phyloP scores from a whole-genome alignment of 176 grass and related monocot species.

The Oryza nivara region DNA sequence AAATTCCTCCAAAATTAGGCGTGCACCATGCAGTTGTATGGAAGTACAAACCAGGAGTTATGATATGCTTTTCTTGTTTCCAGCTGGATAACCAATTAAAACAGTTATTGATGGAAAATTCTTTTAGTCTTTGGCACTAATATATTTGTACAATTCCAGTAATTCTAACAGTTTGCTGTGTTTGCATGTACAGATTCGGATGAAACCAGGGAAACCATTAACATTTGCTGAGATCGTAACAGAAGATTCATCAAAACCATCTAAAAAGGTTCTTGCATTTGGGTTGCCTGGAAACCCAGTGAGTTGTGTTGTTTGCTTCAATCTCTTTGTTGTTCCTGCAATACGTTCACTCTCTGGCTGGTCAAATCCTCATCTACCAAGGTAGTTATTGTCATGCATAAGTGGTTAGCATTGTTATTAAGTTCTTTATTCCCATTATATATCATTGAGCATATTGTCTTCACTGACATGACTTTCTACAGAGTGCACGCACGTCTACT shows the following conservation, averaged over 20 bases:
- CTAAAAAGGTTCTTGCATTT: slow-evolving; percentile 78
- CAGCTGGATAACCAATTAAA: not conserved
- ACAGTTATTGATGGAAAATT: not conserved
- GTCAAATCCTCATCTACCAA: slow-evolving; percentile 77
- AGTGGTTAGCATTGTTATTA: not conserved
- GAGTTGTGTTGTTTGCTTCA: slow-evolving; percentile 94
- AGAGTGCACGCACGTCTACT: slow-evolving; percentile 72
- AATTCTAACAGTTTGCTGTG: slow-evolving; percentile 20
- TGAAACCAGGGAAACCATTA: slow-evolving; percentile 97
- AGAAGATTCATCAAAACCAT: slow-evolving; percentile 49
- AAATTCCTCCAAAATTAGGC: not conserved
- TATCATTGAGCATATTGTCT: slow-evolving; percentile 15
- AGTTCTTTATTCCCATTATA: not conserved
- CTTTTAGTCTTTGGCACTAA: not conserved
- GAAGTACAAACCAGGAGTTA: not conserved
- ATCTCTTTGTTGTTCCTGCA: slow-evolving; percentile 85
- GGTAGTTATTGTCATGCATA: slow-evolving; percentile 45
- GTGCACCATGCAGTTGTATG: not conserved
- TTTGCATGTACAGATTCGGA: slow-evolving; percentile 55
- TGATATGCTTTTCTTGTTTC: not conserved
- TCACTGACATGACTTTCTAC: slow-evolving; percentile 19
- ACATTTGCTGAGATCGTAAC: slow-evolving; percentile 68
- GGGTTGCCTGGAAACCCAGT: slow-evolving; percentile 99
- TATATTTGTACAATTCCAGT: slow-evolving; percentile 25
- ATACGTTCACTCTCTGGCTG: slow-evolving; percentile 75